Conservation (phyloP, 352 stramenopile species). For the Globisporangium canariense region DNA sequence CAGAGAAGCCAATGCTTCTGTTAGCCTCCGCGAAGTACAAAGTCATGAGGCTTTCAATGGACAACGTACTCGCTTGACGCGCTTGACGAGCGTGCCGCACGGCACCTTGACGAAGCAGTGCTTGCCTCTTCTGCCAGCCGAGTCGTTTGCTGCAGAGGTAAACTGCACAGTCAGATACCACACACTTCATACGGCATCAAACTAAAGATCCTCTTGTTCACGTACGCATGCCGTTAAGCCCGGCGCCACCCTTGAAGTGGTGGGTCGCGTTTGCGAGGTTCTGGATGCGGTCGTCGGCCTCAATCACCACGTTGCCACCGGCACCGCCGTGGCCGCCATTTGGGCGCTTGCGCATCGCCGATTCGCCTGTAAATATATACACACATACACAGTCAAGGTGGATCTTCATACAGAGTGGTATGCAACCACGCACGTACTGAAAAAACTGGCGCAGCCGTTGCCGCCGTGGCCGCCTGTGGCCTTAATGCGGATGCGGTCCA, state of each 20-base stretch:
- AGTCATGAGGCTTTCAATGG: neutral
- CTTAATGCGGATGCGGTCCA: conserved; percentile 88
- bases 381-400: neutral
- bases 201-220: neutral
- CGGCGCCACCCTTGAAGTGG: conserved; percentile 77
- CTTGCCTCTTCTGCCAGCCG: conserved; percentile 73
- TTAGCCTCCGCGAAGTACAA: neutral
- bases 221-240: conserved; percentile 85
- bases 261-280: conserved; percentile 83
- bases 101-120: conserved; percentile 80
- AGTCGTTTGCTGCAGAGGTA: conserved; percentile 59
- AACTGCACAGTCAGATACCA: conserved; percentile 10
- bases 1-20: neutral
- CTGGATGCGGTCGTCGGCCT: conserved; percentile 71
- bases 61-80: conserved; percentile 63
- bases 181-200: neutral
- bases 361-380: conserved; percentile 28
- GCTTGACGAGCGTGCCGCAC: conserved; percentile 85
- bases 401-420: neutral
- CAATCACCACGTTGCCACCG: conserved; percentile 78
- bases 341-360: conserved; percentile 68
- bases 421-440: conserved; percentile 33
- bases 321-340: conserved; percentile 83
- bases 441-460: conserved; percentile 87
- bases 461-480: conserved; percentile 85